Base-by-base conservation (phyloP, 2,329 filamentous ascomycete species). In the Magnaporthiopsis incrustans region DNA sequence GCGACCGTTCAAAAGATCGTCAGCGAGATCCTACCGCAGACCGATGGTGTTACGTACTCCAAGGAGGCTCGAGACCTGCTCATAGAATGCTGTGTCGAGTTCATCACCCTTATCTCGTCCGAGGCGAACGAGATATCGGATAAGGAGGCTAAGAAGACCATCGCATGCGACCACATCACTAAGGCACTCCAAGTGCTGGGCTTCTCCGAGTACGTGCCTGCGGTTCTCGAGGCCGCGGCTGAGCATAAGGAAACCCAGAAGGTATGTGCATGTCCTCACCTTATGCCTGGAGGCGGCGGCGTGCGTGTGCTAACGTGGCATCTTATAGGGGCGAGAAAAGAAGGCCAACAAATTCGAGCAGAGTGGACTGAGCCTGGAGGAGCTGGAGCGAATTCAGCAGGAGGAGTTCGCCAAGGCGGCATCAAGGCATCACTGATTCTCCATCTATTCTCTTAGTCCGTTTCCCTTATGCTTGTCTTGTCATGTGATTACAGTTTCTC, bases 61-160 rank as follows among this genome's bases (percentile, higher is more conserved):
- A 97, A 97, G 75, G 95, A 99, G 71, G 93, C 94, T 15, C 89
- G 95, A 66, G 95, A 99, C 73, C 83, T 98, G 3, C 83, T 99
- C 63, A 99, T 99, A 72, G 95, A 98, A 80, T 98, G 95, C 79
- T 99, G 95, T 73, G 94, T 99, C 72, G 95, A 99, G 77, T 99
- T 99, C 77, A 97, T 99, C 76, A 98, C 95, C 25, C 86, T 99
- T 72, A 90, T 99, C 70, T 97, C 93, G n/a, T 96, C 92, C 60
- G 94, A 99, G 79, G 95, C 95, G 67, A 99, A 99, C 77, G 95
- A 99, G 72, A 99, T 99, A 68, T 96, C 93, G 15, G 95, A 99
- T 76, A 97, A 97, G 77, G 95, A 99, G 73, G 92, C 93, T 61
- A 99, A 99, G 81, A 99, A 99, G 84, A 99, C 95, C 4, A 99